Evolutionary conservation across 345 rosid species (phyloP).

Genomic region (Hibiscus tridactylites): DNA sequence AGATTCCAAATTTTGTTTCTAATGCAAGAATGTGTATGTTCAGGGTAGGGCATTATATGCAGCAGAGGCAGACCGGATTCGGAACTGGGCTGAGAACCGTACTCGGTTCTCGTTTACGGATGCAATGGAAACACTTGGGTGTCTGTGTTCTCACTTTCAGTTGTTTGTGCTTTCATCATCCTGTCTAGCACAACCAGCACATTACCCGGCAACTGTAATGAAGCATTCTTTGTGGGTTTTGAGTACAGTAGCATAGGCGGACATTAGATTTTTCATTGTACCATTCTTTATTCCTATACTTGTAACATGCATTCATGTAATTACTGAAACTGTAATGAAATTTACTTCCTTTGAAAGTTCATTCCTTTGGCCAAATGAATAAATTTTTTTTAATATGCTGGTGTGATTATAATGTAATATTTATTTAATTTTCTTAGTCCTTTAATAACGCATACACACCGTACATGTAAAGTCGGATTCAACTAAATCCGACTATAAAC

Average conservation of each 20-base stretch:
- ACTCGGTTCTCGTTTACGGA: conserved; percentile 71
- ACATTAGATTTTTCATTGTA: not conserved
- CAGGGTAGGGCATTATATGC: conserved; percentile 92
- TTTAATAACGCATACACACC: too few relatives aligned
- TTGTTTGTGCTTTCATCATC: conserved; percentile 89
- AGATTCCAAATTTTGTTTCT: not conserved
- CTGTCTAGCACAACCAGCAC: conserved; percentile 59
- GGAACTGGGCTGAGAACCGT: conserved; percentile 90
- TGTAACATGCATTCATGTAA: conserved; percentile 2
- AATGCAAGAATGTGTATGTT: not conserved
- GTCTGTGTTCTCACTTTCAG: conserved; percentile 87
- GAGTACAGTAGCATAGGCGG: not conserved
- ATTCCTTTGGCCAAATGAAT: too few relatives aligned
- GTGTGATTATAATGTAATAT: too few relatives aligned
- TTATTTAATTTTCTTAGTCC: too few relatives aligned
- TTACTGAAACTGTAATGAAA: conserved; percentile 7
- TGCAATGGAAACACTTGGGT: conserved; percentile 95
- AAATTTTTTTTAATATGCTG: too few relatives aligned
- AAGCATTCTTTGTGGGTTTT: not conserved
- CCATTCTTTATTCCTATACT: not conserved
- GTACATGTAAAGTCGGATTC: too few relatives aligned
- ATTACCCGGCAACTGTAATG: conserved; percentile 42
- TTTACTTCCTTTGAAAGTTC: not conserved
- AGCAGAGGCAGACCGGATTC: conserved; percentile 79
- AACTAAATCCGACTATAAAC: too few relatives aligned